phyloP scores from a whole-genome alignment of 306 rosid genomes.

The Prunus mongolica region DNA sequence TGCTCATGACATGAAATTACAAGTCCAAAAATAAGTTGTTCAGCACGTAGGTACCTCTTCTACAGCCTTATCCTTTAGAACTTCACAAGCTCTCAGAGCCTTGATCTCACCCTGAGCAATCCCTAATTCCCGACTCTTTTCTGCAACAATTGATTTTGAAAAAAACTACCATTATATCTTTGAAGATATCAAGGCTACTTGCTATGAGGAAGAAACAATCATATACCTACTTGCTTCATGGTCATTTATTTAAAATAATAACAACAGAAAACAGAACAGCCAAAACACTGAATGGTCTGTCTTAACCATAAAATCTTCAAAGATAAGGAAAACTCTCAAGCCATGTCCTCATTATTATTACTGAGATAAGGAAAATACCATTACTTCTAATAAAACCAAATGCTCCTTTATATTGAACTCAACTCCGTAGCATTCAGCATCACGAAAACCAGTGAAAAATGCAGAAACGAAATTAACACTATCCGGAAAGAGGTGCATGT shows the following conservation, averaged over 20 bases:
- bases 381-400: neutral
- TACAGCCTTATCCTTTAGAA: slow-evolving; percentile 73
- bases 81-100: slow-evolving; percentile 63
- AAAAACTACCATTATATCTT: neutral
- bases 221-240: neutral
- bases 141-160: slow-evolving; percentile 31
- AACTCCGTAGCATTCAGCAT: neutral
- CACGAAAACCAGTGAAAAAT: neutral
- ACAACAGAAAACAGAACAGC: too few species aligned
- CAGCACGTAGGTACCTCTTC: slow-evolving; percentile 57
- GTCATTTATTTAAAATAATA: too few species aligned
- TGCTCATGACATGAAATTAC: too few species aligned
- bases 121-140: slow-evolving; percentile 53
- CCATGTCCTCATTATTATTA: too few species aligned
- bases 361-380: too few species aligned
- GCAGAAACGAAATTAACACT: neutral
- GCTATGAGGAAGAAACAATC: neutral
- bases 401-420: neutral
- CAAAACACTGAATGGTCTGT: neutral
- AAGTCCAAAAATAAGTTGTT: too few species aligned
- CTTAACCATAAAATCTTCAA: neutral
- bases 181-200: too few species aligned
- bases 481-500: neutral
- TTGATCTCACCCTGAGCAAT: slow-evolving; percentile 65
- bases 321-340: too few species aligned